These are phyloP conservation scores for Trapa bicornis DNA, from an alignment of 345 rosid species.

Conservation along the genomic window DNA sequence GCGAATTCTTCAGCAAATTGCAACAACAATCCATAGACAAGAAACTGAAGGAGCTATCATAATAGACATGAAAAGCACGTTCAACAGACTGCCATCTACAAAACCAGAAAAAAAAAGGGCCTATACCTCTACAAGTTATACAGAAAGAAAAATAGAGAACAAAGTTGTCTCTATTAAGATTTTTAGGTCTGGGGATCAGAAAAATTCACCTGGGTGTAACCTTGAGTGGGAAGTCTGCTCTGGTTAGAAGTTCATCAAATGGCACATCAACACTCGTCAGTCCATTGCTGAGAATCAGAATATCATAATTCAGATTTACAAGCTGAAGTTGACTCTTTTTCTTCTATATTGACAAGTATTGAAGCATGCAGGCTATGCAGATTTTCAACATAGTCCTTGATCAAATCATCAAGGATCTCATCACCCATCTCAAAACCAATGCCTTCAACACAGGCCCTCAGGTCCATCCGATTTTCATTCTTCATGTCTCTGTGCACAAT, in stretches of 20 bases:
- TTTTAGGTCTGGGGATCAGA: neutral
- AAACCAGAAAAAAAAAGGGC: too few species aligned
- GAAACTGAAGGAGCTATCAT: neutral
- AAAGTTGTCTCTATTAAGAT: neutral
- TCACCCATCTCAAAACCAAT: slow-evolving; percentile 47
- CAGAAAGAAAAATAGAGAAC: neutral
- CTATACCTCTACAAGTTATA: neutral
- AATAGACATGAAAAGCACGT: neutral
- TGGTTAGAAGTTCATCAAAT: neutral
- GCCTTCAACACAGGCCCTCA: slow-evolving; percentile 31
- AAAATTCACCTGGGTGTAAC: neutral
- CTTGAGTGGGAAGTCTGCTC: neutral
- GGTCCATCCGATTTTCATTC: slow-evolving; percentile 60
- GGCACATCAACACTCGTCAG: neutral
- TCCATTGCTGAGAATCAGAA: neutral
- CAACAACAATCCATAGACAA: neutral
- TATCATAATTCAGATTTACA: neutral
- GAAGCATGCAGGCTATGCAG: neutral
- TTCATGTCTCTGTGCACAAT: slow-evolving; percentile 65
- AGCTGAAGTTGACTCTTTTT: neutral
- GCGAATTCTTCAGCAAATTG: neutral
- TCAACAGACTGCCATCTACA: neutral
- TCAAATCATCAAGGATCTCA: slow-evolving; percentile 49
- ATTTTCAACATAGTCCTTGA: slow-evolving; percentile 34
- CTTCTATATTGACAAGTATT: neutral